A percentile compares a stretch with the other conserved stretches of the same genome.
Evolutionary conservation across 1,284 basidiomycete species (phyloP).

Genomic region (Schizopora paradoxa): DNA sequence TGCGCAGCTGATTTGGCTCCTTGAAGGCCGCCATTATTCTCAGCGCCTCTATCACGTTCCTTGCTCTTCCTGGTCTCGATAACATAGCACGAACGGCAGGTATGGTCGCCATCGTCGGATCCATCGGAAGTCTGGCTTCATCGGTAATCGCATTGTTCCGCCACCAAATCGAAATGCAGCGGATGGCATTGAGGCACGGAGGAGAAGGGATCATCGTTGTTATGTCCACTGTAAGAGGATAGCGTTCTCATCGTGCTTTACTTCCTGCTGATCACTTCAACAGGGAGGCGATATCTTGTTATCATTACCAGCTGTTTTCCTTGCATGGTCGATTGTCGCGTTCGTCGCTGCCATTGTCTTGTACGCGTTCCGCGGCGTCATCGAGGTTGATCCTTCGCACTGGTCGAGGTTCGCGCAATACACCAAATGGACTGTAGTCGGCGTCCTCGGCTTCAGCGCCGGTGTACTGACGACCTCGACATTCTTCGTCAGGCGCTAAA

Average conservation of each 20-base stretch:
- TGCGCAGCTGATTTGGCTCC: conserved; percentile 6
- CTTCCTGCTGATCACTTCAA: no score
- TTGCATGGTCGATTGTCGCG: conserved; percentile 60
- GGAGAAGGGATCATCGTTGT: conserved; percentile 53
- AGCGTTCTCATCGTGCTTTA: no score
- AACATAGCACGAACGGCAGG: conserved; percentile 54
- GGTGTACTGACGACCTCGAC: conserved; percentile 55
- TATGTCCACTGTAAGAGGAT: conserved; percentile 27
- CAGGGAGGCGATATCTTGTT: conserved; percentile 59
- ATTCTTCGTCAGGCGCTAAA: conserved; percentile 39
- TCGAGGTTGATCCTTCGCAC: conserved; percentile 22
- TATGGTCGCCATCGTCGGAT: conserved; percentile 59
- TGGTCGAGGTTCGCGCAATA: conserved; percentile 47
- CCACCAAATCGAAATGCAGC: conserved; percentile 57
- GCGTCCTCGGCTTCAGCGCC: conserved; percentile 52
- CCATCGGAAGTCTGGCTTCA: conserved; percentile 61
- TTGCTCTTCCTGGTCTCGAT: conserved; percentile 67
- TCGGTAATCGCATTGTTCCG: conserved; percentile 61
- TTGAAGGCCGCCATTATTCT: conserved; percentile 66
- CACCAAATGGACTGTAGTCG: conserved; percentile 57
- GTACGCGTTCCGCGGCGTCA: conserved; percentile 54
- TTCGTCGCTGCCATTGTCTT: conserved; percentile 60
- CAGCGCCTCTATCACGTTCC: conserved; percentile 71
- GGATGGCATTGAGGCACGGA: conserved; percentile 36
- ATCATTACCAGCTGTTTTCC: conserved; percentile 68